Conservation (phyloP, 257 asterid genomes). For the Solanum chiquidenum region DNA sequence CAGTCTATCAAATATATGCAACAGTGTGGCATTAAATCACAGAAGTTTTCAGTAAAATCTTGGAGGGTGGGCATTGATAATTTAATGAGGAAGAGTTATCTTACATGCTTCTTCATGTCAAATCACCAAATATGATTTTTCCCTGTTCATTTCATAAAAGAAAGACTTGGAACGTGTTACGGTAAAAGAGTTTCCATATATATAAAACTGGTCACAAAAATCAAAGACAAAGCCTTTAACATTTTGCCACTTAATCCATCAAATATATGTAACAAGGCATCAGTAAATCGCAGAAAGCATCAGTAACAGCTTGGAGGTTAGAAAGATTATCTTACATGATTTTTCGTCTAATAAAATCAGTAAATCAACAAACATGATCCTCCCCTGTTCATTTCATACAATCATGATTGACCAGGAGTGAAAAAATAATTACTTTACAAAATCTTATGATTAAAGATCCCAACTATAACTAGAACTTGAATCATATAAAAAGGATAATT, state of each 20-base stretch:
- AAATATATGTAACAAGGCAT: background rate
- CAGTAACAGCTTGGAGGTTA: background rate
- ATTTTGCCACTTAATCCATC: background rate
- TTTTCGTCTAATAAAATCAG: background rate
- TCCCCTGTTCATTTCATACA: background rate
- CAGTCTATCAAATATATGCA: background rate
- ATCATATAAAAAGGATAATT: background rate
- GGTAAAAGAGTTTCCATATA: background rate
- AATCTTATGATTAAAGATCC: background rate
- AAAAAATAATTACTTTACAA: background rate
- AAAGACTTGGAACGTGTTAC: background rate
- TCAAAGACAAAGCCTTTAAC: background rate
- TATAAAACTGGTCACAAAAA: background rate
- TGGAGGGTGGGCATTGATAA: background rate
- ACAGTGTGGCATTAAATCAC: background rate
- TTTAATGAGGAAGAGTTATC: background rate
- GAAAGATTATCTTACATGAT: background rate
- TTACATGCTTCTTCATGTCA: background rate
- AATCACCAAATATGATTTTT: background rate
- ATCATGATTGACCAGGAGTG: background rate
- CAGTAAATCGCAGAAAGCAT: background rate
- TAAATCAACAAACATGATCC: background rate
- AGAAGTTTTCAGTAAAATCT: background rate
- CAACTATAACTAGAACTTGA: background rate
- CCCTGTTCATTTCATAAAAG: background rate